Base-by-base conservation (phyloP, 2,329 filamentous ascomycete genomes). In the Ilyonectria destructans region DNA sequence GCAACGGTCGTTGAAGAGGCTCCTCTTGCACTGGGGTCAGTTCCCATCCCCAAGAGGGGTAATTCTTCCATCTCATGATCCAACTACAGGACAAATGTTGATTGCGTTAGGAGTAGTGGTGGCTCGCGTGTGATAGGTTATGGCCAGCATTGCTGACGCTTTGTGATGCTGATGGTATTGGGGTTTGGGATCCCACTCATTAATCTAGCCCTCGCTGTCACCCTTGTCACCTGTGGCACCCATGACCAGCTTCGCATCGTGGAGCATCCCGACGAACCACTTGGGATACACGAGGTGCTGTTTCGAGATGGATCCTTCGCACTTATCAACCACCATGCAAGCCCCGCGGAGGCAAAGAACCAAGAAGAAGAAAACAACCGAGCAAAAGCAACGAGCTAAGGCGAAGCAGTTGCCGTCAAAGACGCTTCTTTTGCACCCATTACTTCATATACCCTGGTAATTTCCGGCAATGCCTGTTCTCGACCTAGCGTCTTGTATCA, bases 391-490 rank as follows among this genome's bases (percentile, higher is more conserved):
- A 61, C 17, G 49, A 31, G 35, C 35, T 23, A 46, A 54, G 33
- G 35, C 49, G 23, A 40, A 15, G 58, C 29, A 31, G 49, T 45
- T 61, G 21, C n/a, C 57, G 43, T 49, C 52, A 56, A 43, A 49
- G 45, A 46, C 56, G 62, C 40, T 37, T 52, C 57, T 60, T 59
- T 33, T 58, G 54, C 35, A 15, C 45, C 51, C 64, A 56, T 37
- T 21, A 55, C 49, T 59, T 21, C 54, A 61, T 52, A 62, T 55
- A 40, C 45, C 68, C 58, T 74, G 51, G 51, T 51, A 67, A 70
- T 71, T 67, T 71, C 68, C 66, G 64, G 63, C 35, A 52, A 49
- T 51, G 62, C 60, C 61, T 67, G 40, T 62, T 67, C 58, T 56
- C 54, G 43, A 15, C 33, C 49, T 55, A 40, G 61, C 58, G 51